Evolutionary conservation across 352 stramenopile genomes (phyloP).

Genomic region (Halophytophthora batemanensis): DNA sequence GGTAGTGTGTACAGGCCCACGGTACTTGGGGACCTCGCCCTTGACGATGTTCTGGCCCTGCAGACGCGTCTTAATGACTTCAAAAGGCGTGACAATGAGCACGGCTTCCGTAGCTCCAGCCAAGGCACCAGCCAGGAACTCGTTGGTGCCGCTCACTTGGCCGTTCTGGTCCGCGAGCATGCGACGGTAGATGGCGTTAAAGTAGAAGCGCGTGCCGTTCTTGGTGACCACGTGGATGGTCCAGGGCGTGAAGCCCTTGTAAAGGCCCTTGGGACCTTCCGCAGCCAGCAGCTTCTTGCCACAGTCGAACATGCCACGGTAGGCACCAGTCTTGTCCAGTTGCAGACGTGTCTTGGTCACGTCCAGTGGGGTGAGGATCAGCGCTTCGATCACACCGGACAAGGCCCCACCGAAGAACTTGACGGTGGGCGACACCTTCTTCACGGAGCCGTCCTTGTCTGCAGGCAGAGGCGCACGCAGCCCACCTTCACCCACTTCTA

Average conservation of each 20-base stretch:
- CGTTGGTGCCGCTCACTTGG: conserved; percentile 74
- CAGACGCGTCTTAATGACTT: conserved; percentile 98
- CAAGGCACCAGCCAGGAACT: conserved; percentile 89
- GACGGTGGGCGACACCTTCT: conserved; percentile 66
- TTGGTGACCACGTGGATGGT: conserved; percentile 89
- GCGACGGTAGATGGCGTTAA: conserved; percentile 82
- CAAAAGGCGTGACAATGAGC: conserved; percentile 96
- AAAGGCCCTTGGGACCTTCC: conserved; percentile 77
- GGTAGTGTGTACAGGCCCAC: conserved; percentile 90
- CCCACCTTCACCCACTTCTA: conserved; percentile 77
- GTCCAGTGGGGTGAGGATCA: conserved; percentile 85
- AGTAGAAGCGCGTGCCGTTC: conserved; percentile 90
- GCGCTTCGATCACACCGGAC: conserved; percentile 83
- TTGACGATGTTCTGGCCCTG: conserved; percentile 90
- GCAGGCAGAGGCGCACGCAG: conserved; percentile 54
- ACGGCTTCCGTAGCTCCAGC: conserved; percentile 95
- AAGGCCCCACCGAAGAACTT: conserved; percentile 83
- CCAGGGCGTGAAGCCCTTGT: conserved; percentile 88
- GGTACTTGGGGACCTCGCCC: conserved; percentile 83
- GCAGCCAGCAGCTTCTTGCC: conserved; percentile 75
- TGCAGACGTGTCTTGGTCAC: conserved; percentile 89
- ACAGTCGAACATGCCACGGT: conserved; percentile 86
- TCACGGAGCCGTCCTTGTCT: conserved; percentile 37
- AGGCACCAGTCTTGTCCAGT: conserved; percentile 83
- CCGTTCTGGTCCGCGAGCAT: conserved; percentile 75